Percentiles rank a stretch among this genome's conserved stretches.
phyloP scores from a whole-genome alignment of 225 moss, liverwort and hornwort genomes.

The Anthoceros angustus region DNA sequence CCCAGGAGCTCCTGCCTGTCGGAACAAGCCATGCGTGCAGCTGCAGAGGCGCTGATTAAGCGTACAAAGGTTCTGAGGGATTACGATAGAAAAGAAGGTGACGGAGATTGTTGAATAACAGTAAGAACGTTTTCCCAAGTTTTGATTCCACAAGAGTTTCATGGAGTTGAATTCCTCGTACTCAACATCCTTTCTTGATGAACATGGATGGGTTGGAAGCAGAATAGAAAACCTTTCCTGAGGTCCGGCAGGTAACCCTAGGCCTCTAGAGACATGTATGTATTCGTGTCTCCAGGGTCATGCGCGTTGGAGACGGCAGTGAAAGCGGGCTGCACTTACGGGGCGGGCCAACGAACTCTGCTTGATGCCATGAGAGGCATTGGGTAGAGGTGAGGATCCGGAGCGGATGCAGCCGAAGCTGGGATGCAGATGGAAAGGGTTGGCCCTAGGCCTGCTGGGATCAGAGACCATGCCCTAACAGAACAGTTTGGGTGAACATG shows the following conservation, averaged over 20 bases:
- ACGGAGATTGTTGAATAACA: slow-evolving; percentile 97
- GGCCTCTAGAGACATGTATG: too few species aligned
- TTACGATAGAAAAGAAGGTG: slow-evolving; percentile 72
- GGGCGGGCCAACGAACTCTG: slow-evolving; percentile 72
- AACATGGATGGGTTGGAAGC: too few species aligned
- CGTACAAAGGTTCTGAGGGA: slow-evolving; percentile 54
- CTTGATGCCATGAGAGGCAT: slow-evolving; percentile 45
- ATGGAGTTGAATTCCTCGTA: background rate
- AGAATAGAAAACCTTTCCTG: too few species aligned
- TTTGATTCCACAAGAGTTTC: slow-evolving; percentile 4
- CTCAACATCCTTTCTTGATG: background rate
- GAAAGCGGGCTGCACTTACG: slow-evolving; percentile 59
- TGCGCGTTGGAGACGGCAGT: slow-evolving; percentile 62
- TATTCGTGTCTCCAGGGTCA: slow-evolving; percentile 80
- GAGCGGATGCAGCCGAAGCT: slow-evolving; percentile 42
- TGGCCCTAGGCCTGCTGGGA: too few species aligned
- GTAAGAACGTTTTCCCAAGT: slow-evolving; percentile 15
- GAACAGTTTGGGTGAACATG: too few species aligned
- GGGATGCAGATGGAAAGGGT: too few species aligned
- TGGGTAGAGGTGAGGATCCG: slow-evolving; percentile 47
- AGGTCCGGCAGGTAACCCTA: too few species aligned
- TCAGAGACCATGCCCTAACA: too few species aligned
- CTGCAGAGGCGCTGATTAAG: slow-evolving; percentile 54
- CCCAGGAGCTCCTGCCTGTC: slow-evolving; percentile 46
- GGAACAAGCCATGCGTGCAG: slow-evolving; percentile 72